A percentile compares a stretch with the other conserved stretches of the same genome.
These are phyloP conservation scores for Rhodotorula sp. DNA, from an alignment of 1,284 basidiomycete species.

Conservation along the genomic window DNA sequence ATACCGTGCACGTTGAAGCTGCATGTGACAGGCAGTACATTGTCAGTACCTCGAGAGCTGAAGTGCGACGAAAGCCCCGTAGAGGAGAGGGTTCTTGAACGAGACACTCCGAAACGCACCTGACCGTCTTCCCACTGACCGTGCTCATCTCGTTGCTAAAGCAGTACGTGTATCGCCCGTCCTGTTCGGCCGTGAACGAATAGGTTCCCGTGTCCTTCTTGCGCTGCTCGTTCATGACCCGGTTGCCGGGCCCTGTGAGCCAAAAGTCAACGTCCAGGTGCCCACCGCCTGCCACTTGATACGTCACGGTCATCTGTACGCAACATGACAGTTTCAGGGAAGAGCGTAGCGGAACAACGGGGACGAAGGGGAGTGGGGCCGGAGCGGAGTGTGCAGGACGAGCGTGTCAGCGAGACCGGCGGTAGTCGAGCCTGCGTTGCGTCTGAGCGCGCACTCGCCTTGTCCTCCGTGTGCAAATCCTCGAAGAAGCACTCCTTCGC, in stretches of 20 bases:
- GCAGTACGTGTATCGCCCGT: constrained; percentile 92
- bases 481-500: constrained; percentile 98
- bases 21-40: constrained; percentile 7
- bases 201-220: constrained; percentile 86
- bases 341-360: not conserved
- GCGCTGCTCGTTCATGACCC: constrained; percentile 71
- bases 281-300: constrained; percentile 95
- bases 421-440: not conserved
- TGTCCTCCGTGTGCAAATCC: constrained; percentile 90
- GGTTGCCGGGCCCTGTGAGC: constrained; percentile 71
- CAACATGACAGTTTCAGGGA: no score
- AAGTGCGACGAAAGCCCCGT: no score
- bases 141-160: constrained; percentile 98
- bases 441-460: constrained; percentile 57
- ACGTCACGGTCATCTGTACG: constrained; percentile 93
- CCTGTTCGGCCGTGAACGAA: constrained; percentile 77
- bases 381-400: not conserved
- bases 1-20: constrained; percentile 99
- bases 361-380: constrained; percentile 22
- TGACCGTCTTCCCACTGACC: constrained; percentile 89
- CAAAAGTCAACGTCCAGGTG: constrained; percentile 96
- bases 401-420: not conserved
- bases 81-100: not conserved
- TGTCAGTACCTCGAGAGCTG: not conserved
- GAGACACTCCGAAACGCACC: constrained; percentile 56